Evolutionary conservation across 2,329 filamentous ascomycete genomes (phyloP), one percentile per base, ranked within the genome.

Genomic region (Sclerotinia trifoliorum): DNA sequence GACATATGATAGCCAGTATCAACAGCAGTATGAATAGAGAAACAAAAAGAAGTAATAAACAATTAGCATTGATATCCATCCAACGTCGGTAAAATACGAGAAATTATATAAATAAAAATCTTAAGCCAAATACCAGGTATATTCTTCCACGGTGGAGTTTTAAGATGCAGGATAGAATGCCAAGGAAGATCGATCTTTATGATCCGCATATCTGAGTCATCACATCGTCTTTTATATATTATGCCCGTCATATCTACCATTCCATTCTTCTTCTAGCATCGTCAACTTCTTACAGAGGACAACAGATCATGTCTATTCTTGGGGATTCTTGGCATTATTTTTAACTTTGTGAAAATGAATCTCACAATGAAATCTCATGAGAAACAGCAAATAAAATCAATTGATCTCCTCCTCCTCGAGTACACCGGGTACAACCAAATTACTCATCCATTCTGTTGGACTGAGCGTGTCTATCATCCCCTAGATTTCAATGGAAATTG

Each of bases 401-500:
- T 32, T 35, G 17, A 35, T 35, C 54, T 42, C 39, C 39, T 39
- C n/a, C n/a, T 29, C 2, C 29, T 29, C 29, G 29, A 29, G 29
- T 29, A 29, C 29, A n/a, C n/a, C n/a, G n/a, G n/a, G n/a, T n/a
- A 11, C 35, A 11, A 35, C 35, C 35, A 35, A 35, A 32, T 56
- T 35, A 32, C 19, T 21, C 54, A 46, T 26, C 15, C 24, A 60
- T 60, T n/a, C n/a, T 42, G 10, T 57, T 56, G 21, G 29, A 49
- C 46, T 48, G 58, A 61, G 42, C 58, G 42, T 8, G 35, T 62
- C 24, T 49, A 29, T 62, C 44, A 48, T 49, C 46, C 44, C 58
- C 19, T 35, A 17, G 32, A 48, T 51, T 11, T 49, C 19, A 24
- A 32, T 32, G 6, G 35, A 39, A 39, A 39, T 39, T 39, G 13